phyloP scores from a whole-genome alignment of 2,329 filamentous ascomycete species.

The Emmonsiellopsis sp. region DNA sequence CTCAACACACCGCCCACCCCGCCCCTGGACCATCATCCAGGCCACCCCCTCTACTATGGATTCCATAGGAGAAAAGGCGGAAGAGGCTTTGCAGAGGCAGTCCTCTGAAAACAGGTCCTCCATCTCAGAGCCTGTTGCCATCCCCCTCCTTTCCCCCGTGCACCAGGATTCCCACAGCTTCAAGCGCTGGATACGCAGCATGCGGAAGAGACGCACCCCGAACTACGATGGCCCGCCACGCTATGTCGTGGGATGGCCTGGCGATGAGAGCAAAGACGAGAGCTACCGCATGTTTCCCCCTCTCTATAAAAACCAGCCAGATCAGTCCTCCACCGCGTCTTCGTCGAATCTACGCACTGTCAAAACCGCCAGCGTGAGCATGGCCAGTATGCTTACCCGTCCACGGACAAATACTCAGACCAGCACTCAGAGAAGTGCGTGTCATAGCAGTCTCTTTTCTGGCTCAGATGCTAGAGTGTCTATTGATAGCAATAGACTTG shows the following conservation, averaged over 20 bases:
- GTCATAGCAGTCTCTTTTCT: slow-evolving; percentile 49
- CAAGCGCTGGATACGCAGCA: slow-evolving; percentile 29
- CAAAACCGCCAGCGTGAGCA: slow-evolving; percentile 70
- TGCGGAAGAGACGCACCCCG: slow-evolving; percentile 19
- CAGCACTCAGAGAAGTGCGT: slow-evolving; percentile 38
- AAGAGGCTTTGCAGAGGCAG: neutral
- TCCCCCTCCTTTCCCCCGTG: neutral
- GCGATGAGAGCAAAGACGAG: slow-evolving; percentile 14
- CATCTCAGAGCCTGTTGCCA: neutral
- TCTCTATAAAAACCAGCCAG: slow-evolving; percentile 34
- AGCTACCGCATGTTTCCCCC: slow-evolving; percentile 13
- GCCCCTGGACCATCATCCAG: too few species aligned
- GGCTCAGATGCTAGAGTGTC: slow-evolving; percentile 57
- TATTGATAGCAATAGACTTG: slow-evolving; percentile 45
- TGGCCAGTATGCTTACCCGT: slow-evolving; percentile 58
- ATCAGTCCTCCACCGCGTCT: slow-evolving; percentile 63
- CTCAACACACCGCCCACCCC: too few species aligned
- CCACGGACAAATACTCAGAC: slow-evolving; percentile 51
- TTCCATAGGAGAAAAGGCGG: slow-evolving; percentile 1
- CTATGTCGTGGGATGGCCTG: slow-evolving; percentile 29
- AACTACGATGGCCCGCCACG: slow-evolving; percentile 9
- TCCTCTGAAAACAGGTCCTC: neutral
- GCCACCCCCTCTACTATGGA: slow-evolving; percentile 1
- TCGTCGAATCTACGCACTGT: slow-evolving; percentile 71
- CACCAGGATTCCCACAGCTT: slow-evolving; percentile 18